A percentile compares a stretch with the other conserved stretches of the same genome.
These are phyloP conservation scores for Myotisia sp. DNA, from an alignment of 2,329 filamentous ascomycete species.

Conservation along the genomic window DNA sequence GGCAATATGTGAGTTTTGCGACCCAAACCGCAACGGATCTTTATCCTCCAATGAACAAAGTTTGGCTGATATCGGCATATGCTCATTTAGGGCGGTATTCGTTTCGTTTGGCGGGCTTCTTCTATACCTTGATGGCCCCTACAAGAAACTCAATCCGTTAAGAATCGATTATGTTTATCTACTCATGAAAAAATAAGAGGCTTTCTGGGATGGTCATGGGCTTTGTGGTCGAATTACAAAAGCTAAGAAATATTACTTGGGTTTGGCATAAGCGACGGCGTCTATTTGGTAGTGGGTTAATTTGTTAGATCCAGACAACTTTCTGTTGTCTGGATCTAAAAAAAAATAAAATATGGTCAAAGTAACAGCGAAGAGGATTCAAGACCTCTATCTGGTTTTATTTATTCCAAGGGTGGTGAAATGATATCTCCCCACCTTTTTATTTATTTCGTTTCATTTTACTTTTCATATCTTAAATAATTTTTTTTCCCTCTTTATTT, in stretches of 20 bases:
- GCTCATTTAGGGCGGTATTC: constrained; percentile 88
- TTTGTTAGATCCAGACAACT: not conserved
- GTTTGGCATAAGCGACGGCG: constrained; percentile 29
- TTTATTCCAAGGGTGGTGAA: too few species aligned
- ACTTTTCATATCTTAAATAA: too few species aligned
- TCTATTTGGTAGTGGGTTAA: constrained; percentile 14
- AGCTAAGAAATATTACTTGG: constrained; percentile 15
- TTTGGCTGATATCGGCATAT: too few species aligned
- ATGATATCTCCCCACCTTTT: too few species aligned
- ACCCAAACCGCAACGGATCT: not conserved
- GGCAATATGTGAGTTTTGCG: constrained; percentile 70
- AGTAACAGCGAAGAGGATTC: too few species aligned
- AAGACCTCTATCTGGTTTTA: too few species aligned
- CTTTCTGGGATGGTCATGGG: too few species aligned
- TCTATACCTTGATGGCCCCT: constrained; percentile 81
- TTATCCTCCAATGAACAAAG: too few species aligned
- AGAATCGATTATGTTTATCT: constrained; percentile 90
- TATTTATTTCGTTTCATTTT: too few species aligned
- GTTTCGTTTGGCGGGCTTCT: constrained; percentile 86
- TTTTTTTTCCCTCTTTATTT: too few species aligned
- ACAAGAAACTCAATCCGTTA: constrained; percentile 85
- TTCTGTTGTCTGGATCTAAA: too few species aligned
- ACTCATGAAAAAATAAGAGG: constrained; percentile 70
- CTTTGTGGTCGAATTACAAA: constrained; percentile 4
- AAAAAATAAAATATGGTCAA: too few species aligned